Evolutionary conservation across 1,284 basidiomycete species (phyloP).

Genomic region (Neolentinus lepideus): DNA sequence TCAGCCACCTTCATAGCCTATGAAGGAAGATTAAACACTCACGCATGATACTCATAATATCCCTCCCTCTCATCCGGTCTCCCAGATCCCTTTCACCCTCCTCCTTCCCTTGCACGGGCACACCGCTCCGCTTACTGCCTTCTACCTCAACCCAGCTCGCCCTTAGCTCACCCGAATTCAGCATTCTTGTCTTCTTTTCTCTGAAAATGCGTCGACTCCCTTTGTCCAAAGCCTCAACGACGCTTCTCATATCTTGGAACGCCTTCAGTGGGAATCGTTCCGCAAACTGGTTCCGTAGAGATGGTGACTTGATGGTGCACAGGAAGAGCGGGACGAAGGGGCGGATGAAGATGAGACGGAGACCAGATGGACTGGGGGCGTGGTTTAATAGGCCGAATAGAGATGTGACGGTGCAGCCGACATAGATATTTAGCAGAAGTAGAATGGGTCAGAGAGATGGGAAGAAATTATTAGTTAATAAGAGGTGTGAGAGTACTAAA

Average conservation of each 20-base stretch:
- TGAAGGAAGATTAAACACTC: neutral
- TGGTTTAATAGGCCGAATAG: no score
- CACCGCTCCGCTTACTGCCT: no score
- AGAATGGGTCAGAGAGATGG: no score
- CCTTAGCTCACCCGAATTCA: neutral
- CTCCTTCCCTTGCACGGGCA: slow-evolving; percentile 2
- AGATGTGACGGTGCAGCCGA: no score
- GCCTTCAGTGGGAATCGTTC: slow-evolving; percentile 14
- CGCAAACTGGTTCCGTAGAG: slow-evolving; percentile 16
- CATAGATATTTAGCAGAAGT: no score
- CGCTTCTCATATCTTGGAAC: slow-evolving; percentile 13
- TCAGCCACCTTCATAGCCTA: neutral
- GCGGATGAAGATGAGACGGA: slow-evolving; percentile 13
- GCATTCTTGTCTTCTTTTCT: slow-evolving; percentile 11
- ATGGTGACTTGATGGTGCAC: slow-evolving; percentile 8
- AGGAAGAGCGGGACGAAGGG: slow-evolving; percentile 16
- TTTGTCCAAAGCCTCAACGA: slow-evolving; percentile 12
- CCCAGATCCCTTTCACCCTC: slow-evolving; percentile 2
- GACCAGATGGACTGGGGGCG: slow-evolving; percentile 9
- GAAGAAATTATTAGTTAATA: no score
- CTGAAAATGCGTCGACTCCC: slow-evolving; percentile 12
- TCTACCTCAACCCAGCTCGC: neutral
- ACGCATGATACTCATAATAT: slow-evolving; percentile 1
- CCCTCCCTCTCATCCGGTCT: slow-evolving; percentile 2
- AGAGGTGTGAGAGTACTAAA: neutral